Conservation (phyloP, 164 flowering plant species). For the Aristolochia fimbriata region DNA sequence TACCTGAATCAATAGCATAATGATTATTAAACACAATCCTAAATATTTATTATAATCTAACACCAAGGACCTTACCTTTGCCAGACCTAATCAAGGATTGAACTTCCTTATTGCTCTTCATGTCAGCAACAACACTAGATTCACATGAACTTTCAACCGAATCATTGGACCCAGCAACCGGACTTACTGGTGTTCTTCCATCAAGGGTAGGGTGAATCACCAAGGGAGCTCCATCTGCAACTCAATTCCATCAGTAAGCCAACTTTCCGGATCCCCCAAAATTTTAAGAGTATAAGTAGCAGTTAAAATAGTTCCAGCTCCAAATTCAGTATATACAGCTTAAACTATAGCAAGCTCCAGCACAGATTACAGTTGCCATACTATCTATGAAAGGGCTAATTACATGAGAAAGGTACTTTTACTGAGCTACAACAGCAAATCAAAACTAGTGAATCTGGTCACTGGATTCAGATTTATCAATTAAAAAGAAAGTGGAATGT, state of each 20-base stretch:
- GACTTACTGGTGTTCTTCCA: conserved; percentile 12
- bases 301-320: not conserved
- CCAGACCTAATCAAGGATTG: conserved; percentile 22
- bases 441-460: too few species aligned
- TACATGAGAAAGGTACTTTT: not conserved
- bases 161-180: conserved; percentile 13
- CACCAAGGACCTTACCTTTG: conserved; percentile 28
- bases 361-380: not conserved
- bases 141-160: conserved; percentile 32
- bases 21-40: too few species aligned
- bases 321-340: not conserved
- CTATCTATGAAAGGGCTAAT: not conserved
- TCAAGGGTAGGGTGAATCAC: conserved; percentile 32
- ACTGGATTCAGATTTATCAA: too few species aligned
- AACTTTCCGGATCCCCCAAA: not conserved
- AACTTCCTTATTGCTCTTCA: conserved; percentile 31
- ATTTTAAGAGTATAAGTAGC: not conserved
- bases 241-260: conserved; percentile 1
- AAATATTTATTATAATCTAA: not conserved
- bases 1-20: too few species aligned
- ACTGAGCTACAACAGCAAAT: too few species aligned
- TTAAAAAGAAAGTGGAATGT: too few species aligned
- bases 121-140: conserved; percentile 37
- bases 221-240: conserved; percentile 35
- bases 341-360: not conserved